Evolutionary conservation across 139 green algal species (phyloP).

Genomic region (Mesostigma viride): DNA sequence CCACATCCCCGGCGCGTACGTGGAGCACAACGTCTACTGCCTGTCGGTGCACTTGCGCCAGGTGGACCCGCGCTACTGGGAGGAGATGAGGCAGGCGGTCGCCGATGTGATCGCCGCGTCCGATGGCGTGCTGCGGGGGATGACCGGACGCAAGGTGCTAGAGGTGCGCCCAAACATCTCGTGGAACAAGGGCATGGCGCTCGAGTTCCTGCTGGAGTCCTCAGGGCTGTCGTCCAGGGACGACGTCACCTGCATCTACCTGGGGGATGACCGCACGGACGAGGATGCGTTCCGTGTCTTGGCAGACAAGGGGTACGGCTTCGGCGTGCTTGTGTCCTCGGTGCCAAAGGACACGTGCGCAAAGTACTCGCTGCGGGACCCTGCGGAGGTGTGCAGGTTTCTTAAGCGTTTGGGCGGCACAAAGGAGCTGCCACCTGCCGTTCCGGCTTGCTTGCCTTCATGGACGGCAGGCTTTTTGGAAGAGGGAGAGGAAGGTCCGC

Average conservation of each 20-base stretch:
- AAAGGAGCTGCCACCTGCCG: too few relatives aligned
- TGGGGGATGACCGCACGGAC: constrained; percentile 94
- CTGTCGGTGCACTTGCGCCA: constrained; percentile 88
- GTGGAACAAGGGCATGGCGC: constrained; percentile 91
- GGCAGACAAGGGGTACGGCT: constrained; percentile 21
- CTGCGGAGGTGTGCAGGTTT: constrained; percentile 26
- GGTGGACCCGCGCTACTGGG: constrained; percentile 26
- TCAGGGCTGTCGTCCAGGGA: constrained; percentile 34
- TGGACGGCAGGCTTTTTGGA: too few relatives aligned
- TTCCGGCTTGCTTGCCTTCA: too few relatives aligned
- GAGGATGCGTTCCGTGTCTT: constrained; percentile 83
- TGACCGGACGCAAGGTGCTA: constrained; percentile 78
- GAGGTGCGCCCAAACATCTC: constrained; percentile 82
- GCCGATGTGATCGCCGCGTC: constrained; percentile 25
- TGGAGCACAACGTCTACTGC: constrained; percentile 98
- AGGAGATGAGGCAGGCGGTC: constrained; percentile 32
- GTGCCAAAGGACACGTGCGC: constrained; percentile 17
- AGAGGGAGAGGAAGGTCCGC: too few relatives aligned
- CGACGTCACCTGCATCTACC: constrained; percentile 76
- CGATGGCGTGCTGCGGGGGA: constrained; percentile 38
- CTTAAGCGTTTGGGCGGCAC: too few relatives aligned
- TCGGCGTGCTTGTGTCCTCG: constrained; percentile 22
- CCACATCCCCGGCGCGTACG: too few relatives aligned
- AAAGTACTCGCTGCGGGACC: constrained; percentile 22
- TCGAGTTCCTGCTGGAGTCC: constrained; percentile 73